Conservation (phyloP, 1,284 basidiomycete species). For the Termitomyces sp. region DNA sequence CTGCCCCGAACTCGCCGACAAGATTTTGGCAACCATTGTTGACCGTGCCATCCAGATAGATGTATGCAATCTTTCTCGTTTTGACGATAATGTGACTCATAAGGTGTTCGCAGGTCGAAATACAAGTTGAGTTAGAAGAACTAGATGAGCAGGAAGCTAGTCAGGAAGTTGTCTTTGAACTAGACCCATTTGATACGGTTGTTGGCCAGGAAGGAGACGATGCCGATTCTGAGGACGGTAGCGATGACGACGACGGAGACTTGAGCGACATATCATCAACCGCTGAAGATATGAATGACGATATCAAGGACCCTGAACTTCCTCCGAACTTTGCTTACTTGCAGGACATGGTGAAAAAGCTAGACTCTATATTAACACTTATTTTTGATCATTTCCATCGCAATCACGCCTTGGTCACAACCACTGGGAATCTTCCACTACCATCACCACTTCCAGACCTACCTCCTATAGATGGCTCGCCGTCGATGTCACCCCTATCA, state of each 20-base stretch:
- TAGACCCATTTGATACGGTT: slow-evolving; percentile 81
- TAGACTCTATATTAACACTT: slow-evolving; percentile 84
- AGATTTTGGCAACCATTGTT: slow-evolving; percentile 80
- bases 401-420: slow-evolving; percentile 29
- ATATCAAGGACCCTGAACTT: slow-evolving; percentile 37
- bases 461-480: slow-evolving; percentile 19
- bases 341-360: slow-evolving; percentile 83
- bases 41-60: slow-evolving; percentile 95
- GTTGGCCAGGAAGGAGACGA: slow-evolving; percentile 68
- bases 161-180: slow-evolving; percentile 56
- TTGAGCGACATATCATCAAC: slow-evolving; percentile 16
- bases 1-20: slow-evolving; percentile 85
- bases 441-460: slow-evolving; percentile 29
- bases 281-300: slow-evolving; percentile 54
- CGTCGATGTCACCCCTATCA: slow-evolving; percentile 7
- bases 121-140: slow-evolving; percentile 93
- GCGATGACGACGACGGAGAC: slow-evolving; percentile 40
- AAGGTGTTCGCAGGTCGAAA: slow-evolving; percentile 72
- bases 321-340: slow-evolving; percentile 62
- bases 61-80: slow-evolving; percentile 43
- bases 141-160: slow-evolving; percentile 57
- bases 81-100: background rate
- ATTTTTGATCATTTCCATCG: slow-evolving; percentile 80
- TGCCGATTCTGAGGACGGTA: slow-evolving; percentile 43
- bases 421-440: slow-evolving; percentile 21